Evolutionary conservation across 2,329 filamentous ascomycete species (phyloP).

Genomic region (Penicillium sp.): DNA sequence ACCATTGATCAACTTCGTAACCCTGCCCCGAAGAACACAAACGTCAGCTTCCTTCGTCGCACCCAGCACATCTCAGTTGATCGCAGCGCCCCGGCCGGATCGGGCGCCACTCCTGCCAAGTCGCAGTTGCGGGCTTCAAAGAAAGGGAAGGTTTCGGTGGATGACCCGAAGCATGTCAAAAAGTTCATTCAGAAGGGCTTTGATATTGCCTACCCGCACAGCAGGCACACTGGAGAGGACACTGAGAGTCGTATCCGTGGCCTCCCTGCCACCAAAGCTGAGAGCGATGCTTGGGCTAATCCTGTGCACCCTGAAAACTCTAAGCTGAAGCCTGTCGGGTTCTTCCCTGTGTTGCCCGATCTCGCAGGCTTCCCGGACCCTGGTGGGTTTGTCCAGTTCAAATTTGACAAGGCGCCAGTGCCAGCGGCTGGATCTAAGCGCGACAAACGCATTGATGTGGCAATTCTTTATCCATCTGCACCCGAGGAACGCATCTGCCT

Average conservation of each 20-base stretch:
- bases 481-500: constrained; percentile 49
- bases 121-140: constrained; percentile 27
- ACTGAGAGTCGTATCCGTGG: constrained; percentile 53
- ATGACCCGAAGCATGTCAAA: constrained; percentile 61
- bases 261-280: constrained; percentile 53
- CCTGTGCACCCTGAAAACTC: constrained; percentile 60
- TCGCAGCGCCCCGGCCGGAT: constrained; percentile 34
- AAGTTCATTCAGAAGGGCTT: constrained; percentile 62
- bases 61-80: constrained; percentile 79
- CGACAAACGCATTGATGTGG: constrained; percentile 60
- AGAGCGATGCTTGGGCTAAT: constrained; percentile 58
- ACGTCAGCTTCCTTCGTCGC: constrained; percentile 88
- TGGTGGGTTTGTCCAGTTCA: constrained; percentile 59
- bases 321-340: constrained; percentile 56
- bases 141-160: constrained; percentile 42
- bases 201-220: constrained; percentile 61
- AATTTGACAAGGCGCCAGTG: constrained; percentile 60
- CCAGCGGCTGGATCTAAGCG: constrained; percentile 48
- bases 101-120: constrained; percentile 26
- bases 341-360: constrained; percentile 61
- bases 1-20: constrained; percentile 83
- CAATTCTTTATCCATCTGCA: constrained; percentile 53
- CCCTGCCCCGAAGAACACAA: constrained; percentile 69
- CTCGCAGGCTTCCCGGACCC: constrained; percentile 58
- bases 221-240: constrained; percentile 58